Percentiles rank a stretch among this genome's conserved stretches.
Evolutionary conservation across 2,329 filamentous ascomycete genomes (phyloP).

Genomic region (Malbranchea zuffiana): DNA sequence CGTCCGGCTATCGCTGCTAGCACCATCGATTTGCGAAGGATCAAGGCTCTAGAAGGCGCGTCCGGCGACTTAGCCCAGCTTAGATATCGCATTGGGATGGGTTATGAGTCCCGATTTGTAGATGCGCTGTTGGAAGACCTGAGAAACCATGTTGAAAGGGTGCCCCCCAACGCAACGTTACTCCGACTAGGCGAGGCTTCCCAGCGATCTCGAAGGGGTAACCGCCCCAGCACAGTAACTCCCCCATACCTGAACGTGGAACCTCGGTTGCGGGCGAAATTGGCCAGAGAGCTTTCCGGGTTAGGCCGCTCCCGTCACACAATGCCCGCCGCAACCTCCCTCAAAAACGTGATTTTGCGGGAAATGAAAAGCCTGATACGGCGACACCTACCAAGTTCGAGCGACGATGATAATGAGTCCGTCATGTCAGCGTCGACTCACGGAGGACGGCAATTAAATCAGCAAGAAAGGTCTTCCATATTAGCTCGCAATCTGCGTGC

Average conservation of each 20-base stretch:
- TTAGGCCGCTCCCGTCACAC: conserved; percentile 74
- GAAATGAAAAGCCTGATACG: conserved; percentile 81
- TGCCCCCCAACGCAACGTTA: conserved; percentile 62
- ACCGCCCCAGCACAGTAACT: conserved; percentile 54
- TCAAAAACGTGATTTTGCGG: conserved; percentile 69
- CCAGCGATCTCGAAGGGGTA: conserved; percentile 57
- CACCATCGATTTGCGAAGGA: conserved; percentile 60
- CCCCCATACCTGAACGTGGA: conserved; percentile 70
- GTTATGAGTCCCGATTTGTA: conserved; percentile 72
- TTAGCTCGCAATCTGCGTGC: conserved; percentile 79
- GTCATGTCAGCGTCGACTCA: conserved; percentile 76
- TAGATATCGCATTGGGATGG: conserved; percentile 71
- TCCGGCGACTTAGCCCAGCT: conserved; percentile 65
- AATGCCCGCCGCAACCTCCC: conserved; percentile 67
- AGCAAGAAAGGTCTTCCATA: conserved; percentile 81
- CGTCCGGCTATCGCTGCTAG: conserved; percentile 23
- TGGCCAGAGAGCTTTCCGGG: conserved; percentile 63
- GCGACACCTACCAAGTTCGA: conserved; percentile 77
- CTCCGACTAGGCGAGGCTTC: conserved; percentile 75
- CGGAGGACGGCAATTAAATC: conserved; percentile 56
- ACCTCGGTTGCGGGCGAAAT: conserved; percentile 56
- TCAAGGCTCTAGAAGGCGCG: conserved; percentile 70
- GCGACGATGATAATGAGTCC: conserved; percentile 85
- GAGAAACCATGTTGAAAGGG: conserved; percentile 63
- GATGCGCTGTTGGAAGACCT: conserved; percentile 68